Conservation (phyloP, 169 alveolate species). For the Plasmodium fragile region DNA sequence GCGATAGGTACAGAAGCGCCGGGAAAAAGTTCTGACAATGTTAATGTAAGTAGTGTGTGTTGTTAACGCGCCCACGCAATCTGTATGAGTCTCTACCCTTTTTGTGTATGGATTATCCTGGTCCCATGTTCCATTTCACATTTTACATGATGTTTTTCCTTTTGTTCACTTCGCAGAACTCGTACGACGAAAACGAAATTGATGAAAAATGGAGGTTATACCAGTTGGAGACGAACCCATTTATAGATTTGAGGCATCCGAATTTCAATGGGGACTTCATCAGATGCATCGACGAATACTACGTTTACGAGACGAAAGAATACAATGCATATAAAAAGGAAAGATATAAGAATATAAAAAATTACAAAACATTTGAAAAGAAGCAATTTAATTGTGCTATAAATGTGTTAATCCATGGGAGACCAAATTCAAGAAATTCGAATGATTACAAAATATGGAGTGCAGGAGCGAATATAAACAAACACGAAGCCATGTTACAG, state of each 20-base stretch:
- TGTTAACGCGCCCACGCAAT: neutral
- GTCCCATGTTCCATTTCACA: neutral
- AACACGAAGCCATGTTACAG: slow-evolving; percentile 43
- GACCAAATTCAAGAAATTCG: slow-evolving; percentile 34
- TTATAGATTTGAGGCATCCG: slow-evolving; percentile 61
- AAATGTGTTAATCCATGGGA: slow-evolving; percentile 43
- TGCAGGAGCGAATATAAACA: slow-evolving; percentile 24
- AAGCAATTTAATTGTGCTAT: slow-evolving; percentile 51
- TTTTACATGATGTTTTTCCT: neutral
- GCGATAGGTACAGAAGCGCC: slow-evolving; percentile 16
- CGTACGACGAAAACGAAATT: slow-evolving; percentile 11
- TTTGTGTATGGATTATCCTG: neutral
- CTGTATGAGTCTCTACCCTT: neutral
- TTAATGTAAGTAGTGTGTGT: slow-evolving; percentile 29
- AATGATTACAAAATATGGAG: slow-evolving; percentile 73
- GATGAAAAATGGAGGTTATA: slow-evolving; percentile 65
- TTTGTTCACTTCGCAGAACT: neutral
- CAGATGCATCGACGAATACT: slow-evolving; percentile 65
- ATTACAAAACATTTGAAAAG: slow-evolving; percentile 11
- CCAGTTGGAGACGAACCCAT: slow-evolving; percentile 65
- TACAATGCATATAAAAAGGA: slow-evolving; percentile 61
- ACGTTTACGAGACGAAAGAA: slow-evolving; percentile 61
- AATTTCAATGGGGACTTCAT: slow-evolving; percentile 58
- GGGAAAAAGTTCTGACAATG: neutral
- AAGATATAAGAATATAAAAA: slow-evolving; percentile 46